Conservation (phyloP, 2,329 filamentous ascomycete genomes). For the Cladophialophora bantiana region DNA sequence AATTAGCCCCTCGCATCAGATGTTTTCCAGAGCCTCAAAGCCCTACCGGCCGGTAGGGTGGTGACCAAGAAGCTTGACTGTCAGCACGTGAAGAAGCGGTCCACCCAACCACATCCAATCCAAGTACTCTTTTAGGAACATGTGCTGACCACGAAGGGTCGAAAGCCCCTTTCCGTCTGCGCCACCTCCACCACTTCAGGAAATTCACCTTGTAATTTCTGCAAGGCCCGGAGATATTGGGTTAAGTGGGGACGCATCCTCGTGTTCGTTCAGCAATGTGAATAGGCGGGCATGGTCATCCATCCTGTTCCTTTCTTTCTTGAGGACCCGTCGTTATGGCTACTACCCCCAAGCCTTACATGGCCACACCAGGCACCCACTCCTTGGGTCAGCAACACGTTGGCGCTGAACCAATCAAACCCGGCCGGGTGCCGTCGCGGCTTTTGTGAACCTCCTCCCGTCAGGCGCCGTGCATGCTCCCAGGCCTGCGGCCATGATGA, state of each 20-base stretch:
- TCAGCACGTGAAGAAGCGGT: background rate
- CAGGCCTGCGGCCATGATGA: background rate
- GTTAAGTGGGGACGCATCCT: background rate
- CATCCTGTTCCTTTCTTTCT: slow-evolving; percentile 1
- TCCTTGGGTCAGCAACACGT: slow-evolving; percentile 15
- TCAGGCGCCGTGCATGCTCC: background rate
- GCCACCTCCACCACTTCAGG: background rate
- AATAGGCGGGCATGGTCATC: background rate
- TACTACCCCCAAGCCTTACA: background rate
- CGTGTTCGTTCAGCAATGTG: slow-evolving; percentile 8
- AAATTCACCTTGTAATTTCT: background rate
- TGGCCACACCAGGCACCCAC: slow-evolving; percentile 10
- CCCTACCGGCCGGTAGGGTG: background rate
- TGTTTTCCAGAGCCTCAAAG: background rate
- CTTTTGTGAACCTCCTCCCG: slow-evolving; percentile 5
- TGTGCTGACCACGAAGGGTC: background rate
- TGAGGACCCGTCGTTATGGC: background rate
- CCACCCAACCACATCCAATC: background rate
- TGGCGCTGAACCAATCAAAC: background rate
- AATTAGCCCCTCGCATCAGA: background rate
- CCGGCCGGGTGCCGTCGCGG: background rate
- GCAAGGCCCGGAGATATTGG: background rate
- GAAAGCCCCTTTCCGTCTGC: background rate
- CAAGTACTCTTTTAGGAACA: background rate
- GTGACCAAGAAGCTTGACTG: background rate